These are phyloP conservation scores for Chalaropsis thielavioides DNA, from an alignment of 2,329 filamentous ascomycete genomes.

Conservation along the genomic window DNA sequence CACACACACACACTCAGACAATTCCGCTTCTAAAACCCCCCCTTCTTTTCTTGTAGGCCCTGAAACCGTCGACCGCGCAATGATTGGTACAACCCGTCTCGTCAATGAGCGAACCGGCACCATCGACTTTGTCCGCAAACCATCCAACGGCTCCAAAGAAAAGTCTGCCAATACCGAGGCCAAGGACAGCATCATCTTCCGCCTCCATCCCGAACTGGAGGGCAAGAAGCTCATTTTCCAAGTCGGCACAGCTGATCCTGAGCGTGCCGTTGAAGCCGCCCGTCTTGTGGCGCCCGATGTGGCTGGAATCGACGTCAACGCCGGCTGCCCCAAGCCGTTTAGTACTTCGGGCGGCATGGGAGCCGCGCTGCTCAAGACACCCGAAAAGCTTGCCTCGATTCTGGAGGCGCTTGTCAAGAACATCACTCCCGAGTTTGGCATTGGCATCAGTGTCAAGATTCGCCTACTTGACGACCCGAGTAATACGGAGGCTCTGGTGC, in stretches of 20 bases:
- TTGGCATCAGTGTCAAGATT: conserved; percentile 96
- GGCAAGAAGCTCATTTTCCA: conserved; percentile 70
- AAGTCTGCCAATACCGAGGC: conserved; percentile 32
- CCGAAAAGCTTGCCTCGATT: conserved; percentile 71
- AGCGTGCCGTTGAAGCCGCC: conserved; percentile 70
- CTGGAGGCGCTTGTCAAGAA: conserved; percentile 67
- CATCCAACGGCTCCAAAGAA: conserved; percentile 54
- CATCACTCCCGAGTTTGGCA: conserved; percentile 62
- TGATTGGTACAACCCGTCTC: conserved; percentile 72
- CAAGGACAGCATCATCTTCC: conserved; percentile 62
- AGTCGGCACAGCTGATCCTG: conserved; percentile 74
- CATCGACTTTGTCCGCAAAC: conserved; percentile 68
- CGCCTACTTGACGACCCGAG: conserved; percentile 65
- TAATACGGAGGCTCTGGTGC: conserved; percentile 63
- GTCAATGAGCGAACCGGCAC: conserved; percentile 63
- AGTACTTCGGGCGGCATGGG: conserved; percentile 92
- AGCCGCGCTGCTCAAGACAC: conserved; percentile 71
- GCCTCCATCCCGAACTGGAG: conserved; percentile 66
- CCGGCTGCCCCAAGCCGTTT: conserved; percentile 96
- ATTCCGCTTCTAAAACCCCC: neutral
- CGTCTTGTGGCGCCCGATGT: conserved; percentile 76
- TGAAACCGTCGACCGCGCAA: conserved; percentile 81
- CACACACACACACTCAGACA: neutral
- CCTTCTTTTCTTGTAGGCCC: conserved; percentile 43
- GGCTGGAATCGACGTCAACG: conserved; percentile 89